Evolutionary conservation across 495 filamentous ascomycete species (phyloP).

Genomic region (Massariosphaeria phaeospora): DNA sequence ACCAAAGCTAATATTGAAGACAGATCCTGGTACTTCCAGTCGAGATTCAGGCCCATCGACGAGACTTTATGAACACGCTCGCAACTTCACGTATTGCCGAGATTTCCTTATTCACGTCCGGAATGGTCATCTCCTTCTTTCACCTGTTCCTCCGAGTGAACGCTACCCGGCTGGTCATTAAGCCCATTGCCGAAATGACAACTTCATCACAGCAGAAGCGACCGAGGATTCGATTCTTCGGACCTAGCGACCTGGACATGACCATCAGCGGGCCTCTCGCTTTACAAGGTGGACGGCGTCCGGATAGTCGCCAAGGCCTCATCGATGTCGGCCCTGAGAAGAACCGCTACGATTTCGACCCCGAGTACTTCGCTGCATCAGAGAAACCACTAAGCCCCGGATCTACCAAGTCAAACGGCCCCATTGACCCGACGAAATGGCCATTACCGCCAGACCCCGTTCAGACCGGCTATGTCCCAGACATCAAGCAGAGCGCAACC

Average conservation of each 20-base stretch:
- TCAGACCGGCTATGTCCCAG: constrained; percentile 1
- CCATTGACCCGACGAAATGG: constrained; percentile 30
- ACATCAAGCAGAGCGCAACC: constrained; percentile 6
- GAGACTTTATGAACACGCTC: constrained; percentile 25
- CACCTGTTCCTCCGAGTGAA: constrained; percentile 35
- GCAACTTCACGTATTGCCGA: constrained; percentile 31
- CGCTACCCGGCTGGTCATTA: constrained; percentile 33
- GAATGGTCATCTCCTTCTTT: constrained; percentile 30
- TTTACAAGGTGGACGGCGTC: constrained; percentile 20
- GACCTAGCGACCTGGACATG: constrained; percentile 33
- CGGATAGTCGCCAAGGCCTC: constrained; percentile 27
- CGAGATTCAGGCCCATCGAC: constrained; percentile 26
- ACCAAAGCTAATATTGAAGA: constrained; percentile 1
- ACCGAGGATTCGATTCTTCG: constrained; percentile 31
- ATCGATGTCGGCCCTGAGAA: constrained; percentile 26
- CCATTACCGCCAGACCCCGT: constrained; percentile 30
- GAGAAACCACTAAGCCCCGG: constrained; percentile 22
- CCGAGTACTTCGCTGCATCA: constrained; percentile 19
- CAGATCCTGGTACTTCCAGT: constrained; percentile 33
- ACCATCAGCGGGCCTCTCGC: constrained; percentile 33
- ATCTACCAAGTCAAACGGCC: constrained; percentile 12
- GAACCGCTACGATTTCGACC: constrained; percentile 19
- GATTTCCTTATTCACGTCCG: constrained; percentile 28
- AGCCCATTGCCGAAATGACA: constrained; percentile 13
- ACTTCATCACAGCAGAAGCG: constrained; percentile 16